A percentile compares a stretch with the other conserved stretches of the same genome.
Conservation (phyloP, 2,329 filamentous ascomycete species). For the Penicillium psychrosexuale region DNA sequence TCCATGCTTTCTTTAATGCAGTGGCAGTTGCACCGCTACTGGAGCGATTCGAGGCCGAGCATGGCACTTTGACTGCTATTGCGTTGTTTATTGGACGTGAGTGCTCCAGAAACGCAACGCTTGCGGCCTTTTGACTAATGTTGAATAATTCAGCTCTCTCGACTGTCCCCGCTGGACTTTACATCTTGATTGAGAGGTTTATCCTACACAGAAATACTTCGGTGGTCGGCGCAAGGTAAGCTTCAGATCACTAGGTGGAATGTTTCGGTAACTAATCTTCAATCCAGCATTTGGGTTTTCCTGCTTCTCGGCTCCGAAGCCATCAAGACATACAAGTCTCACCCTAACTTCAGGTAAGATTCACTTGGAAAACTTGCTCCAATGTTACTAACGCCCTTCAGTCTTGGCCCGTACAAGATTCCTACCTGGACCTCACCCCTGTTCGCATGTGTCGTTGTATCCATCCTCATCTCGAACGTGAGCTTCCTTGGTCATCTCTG, state of each 20-base stretch:
- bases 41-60: constrained; percentile 88
- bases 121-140: constrained; percentile 18
- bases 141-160: constrained; percentile 59
- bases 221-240: constrained; percentile 79
- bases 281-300: constrained; percentile 81
- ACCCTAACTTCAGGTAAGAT: constrained; percentile 67
- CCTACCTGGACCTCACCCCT: constrained; percentile 91
- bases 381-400: constrained; percentile 28
- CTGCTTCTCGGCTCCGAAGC: constrained; percentile 80
- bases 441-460: constrained; percentile 69
- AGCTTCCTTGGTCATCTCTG: constrained; percentile 85
- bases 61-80: constrained; percentile 84
- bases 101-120: constrained; percentile 37
- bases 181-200: constrained; percentile 72
- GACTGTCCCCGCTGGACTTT: constrained; percentile 76
- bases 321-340: constrained; percentile 76
- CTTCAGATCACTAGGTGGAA: not conserved
- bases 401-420: constrained; percentile 64
- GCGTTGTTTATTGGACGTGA: constrained; percentile 86
- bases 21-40: constrained; percentile 80
- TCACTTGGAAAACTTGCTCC: too few species aligned
- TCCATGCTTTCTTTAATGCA: constrained; percentile 78
- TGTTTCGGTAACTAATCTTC: constrained; percentile 11
- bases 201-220: constrained; percentile 68
- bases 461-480: constrained; percentile 73